Conservation (phyloP, 768 basidiomycete genomes). For the Trametes maxima region DNA sequence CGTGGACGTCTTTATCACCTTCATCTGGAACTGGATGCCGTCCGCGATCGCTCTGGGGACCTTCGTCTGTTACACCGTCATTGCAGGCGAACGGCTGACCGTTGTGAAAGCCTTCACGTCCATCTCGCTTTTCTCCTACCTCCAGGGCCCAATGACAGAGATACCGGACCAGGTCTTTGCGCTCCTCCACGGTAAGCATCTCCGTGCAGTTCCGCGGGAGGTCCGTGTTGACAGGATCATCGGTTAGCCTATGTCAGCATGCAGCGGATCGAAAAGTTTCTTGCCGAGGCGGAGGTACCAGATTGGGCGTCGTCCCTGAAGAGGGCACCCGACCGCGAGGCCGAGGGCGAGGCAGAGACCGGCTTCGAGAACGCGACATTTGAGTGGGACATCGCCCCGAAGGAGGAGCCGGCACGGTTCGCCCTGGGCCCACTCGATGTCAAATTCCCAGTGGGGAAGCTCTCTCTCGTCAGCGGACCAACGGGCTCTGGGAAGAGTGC, state of each 20-base stretch:
- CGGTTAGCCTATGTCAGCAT: slow-evolving; percentile 70
- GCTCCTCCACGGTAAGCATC: slow-evolving; percentile 54
- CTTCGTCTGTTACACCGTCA: slow-evolving; percentile 67
- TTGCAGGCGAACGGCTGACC: slow-evolving; percentile 66
- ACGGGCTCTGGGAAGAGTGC: slow-evolving; percentile 75
- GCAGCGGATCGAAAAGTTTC: slow-evolving; percentile 76
- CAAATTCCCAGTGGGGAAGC: slow-evolving; percentile 55
- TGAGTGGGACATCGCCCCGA: slow-evolving; percentile 51
- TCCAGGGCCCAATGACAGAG: slow-evolving; percentile 67
- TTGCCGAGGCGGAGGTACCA: slow-evolving; percentile 75
- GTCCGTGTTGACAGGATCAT: slow-evolving; percentile 15
- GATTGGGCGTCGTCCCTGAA: slow-evolving; percentile 75
- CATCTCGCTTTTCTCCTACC: slow-evolving; percentile 71
- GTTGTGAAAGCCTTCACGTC: slow-evolving; percentile 84
- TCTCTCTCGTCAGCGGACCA: slow-evolving; percentile 64
- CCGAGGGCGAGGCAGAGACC: slow-evolving; percentile 34
- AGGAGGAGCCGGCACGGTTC: slow-evolving; percentile 44
- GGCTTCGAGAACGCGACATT: slow-evolving; percentile 60
- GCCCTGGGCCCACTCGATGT: slow-evolving; percentile 59
- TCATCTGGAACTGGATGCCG: slow-evolving; percentile 78
- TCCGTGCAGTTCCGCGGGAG: background rate
- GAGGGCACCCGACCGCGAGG: slow-evolving; percentile 21
- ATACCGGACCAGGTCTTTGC: slow-evolving; percentile 67
- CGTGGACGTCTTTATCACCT: slow-evolving; percentile 61
- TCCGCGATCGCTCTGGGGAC: slow-evolving; percentile 65